Conservation (phyloP, 2,329 filamentous ascomycete genomes). For the Venturia pyrina region DNA sequence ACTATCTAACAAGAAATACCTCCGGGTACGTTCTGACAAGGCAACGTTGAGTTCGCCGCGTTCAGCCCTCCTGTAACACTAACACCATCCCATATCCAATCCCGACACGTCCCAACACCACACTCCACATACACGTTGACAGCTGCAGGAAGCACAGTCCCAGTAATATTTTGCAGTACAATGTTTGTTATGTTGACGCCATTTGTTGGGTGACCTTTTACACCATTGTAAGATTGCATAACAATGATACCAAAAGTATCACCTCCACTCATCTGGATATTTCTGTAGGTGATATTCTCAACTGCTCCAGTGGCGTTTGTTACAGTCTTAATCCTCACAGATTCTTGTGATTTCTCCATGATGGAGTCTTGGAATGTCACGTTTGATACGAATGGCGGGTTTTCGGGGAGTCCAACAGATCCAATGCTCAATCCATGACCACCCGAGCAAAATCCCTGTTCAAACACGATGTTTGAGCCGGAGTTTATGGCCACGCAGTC, state of each 20-base stretch:
- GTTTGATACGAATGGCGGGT: slow-evolving; percentile 41
- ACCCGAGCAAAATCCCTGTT: slow-evolving; percentile 36
- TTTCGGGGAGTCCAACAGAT: slow-evolving; percentile 40
- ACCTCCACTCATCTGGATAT: slow-evolving; percentile 36
- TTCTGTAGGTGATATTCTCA: slow-evolving; percentile 35
- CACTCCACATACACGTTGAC: slow-evolving; percentile 39
- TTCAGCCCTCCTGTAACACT: background rate
- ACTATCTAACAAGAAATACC: background rate
- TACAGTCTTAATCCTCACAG: slow-evolving; percentile 49
- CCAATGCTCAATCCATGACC: slow-evolving; percentile 50
- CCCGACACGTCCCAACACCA: slow-evolving; percentile 36
- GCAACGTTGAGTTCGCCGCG: background rate
- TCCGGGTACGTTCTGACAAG: background rate
- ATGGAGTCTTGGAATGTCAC: slow-evolving; percentile 37
- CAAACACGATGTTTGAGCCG: slow-evolving; percentile 32
- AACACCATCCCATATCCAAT: background rate
- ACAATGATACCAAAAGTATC: slow-evolving; percentile 41
- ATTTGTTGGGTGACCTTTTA: slow-evolving; percentile 34
- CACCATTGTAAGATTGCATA: slow-evolving; percentile 40
- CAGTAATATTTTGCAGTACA: slow-evolving; percentile 31
- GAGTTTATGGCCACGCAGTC: slow-evolving; percentile 51
- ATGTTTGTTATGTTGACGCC: slow-evolving; percentile 38
- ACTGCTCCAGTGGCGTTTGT: slow-evolving; percentile 42
- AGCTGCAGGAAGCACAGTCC: slow-evolving; percentile 15
- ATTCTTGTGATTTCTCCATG: slow-evolving; percentile 39